Evolutionary conservation across 1,284 basidiomycete species (phyloP), one percentile per base, ranked within the genome.

Genomic region (Xerocomus minutiporus): DNA sequence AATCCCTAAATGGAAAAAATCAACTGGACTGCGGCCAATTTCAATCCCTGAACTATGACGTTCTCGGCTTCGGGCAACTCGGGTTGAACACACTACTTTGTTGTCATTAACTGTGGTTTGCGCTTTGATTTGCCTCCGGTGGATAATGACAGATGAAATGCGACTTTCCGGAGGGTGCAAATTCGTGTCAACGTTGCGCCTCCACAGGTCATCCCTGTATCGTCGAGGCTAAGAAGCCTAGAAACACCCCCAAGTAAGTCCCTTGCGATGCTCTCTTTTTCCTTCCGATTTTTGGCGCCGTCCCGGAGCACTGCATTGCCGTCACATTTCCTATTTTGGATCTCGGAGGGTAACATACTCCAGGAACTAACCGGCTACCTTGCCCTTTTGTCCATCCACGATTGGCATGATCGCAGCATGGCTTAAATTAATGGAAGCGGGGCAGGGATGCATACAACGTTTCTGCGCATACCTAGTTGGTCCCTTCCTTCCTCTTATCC

Each of bases 181-280:
- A 82, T 64, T 81, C 83, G 34, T 90, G 86, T 71, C 83, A 79
- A 64, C 79, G 87, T 51, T 90, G 88, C 69, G 83, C 80, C 61
- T 61, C 76, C 26, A 79, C 80, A 48, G 82, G 84, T 1, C 84
- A 88, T 68, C 75, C 79, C 45, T 91, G 88, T 67, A 81, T 90
- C 58, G 87, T 90, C 42, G 87, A 89, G 69, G 86, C 86, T 41
- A 78, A 88, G 56, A 90, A 88, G 71, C 84, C 80, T 51, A 78
- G 82, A 62, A 85, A 79, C 38, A 81, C 81, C 28, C 86, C 88
- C 54, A 91, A 88, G 88, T 91, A 67, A 80, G 88, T 82, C 50
- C 44, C 58, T 48, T 57, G 54, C 56, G 49, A 57, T 59, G 52
- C 55, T 7, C 48, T 48, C 23, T 46, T 31, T 32, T 31, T 26